Evolutionary conservation across 768 basidiomycete genomes (phyloP), one percentile per base, ranked within the genome.

Genomic region (Austroboletus festivus): DNA sequence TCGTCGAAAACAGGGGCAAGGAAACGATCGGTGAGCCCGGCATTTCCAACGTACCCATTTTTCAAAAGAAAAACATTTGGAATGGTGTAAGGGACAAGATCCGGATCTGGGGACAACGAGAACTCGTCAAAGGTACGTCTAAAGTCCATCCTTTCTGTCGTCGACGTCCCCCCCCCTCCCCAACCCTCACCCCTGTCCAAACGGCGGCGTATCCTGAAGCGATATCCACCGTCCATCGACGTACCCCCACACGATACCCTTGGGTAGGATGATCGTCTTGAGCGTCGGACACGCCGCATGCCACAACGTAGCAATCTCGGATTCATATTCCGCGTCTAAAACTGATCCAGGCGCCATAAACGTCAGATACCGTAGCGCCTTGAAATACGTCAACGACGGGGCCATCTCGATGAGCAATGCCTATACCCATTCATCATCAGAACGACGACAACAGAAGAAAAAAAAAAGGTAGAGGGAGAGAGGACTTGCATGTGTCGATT

Each of bases 191-290:
- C 7, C 28, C 28, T 12, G 28, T 28, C 28, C 5, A 5, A 12
- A 6, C 28, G 28, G 28, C 28, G 28, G 42, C 19, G 18, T 35
- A 38, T 67, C 60, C 37, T 56, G 53, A 18, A 54, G 42, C 10
- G 57, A 60, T 22, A 54, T 44, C 65, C 65, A 67, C 28, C 46
- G 55, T 1, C 56, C 62, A 16, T 58, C 54, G 37, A 43, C 48
- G 56, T 46, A 54, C 44, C 82, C 83, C 84, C 84, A 86, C 8
- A 84, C 76, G 44, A 74, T 65, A 2, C 84, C 84, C 49, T 73
- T 73, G 1, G 84, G 82, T 0, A 86, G 64, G 15, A 86, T 83
- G 45, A 86, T 80, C 0, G 84, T 84, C 48, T 71, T 71, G 24
- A 85, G 68, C 0, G 82, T 81, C 4, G 81, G 79, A 61, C 83